Evolutionary conservation across 2,329 filamentous ascomycete species (phyloP), one percentile per base, ranked within the genome.

Genomic region (Fusarium torulosum): DNA sequence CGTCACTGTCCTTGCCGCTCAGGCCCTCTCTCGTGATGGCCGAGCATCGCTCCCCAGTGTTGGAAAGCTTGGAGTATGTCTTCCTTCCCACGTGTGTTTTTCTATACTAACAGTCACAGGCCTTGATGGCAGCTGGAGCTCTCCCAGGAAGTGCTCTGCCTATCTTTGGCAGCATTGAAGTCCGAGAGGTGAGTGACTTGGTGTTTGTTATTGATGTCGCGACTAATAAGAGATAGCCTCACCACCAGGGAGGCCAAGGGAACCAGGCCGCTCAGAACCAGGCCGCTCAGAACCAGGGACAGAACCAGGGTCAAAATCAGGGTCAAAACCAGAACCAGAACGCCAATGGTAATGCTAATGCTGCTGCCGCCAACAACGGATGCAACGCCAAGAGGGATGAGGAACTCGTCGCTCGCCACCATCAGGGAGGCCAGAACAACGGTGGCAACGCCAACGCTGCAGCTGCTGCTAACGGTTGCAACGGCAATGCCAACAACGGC

Each of bases 91-190:
- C 0, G 25, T 0, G 1, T 17, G 1, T 13, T 4, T 15, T n/a
- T 11, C 1, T 7, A 7, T 8, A 11, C 51, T 63, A 37, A 63
- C 7, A 0, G 11, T 1, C 1, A 10, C 6, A 66, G 63, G 41
- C 63, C 11, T 50, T 66, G 27, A 66, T 66, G 63, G 63, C 52
- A 50, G 21, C 45, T n/a, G 63, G 44, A 4, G 63, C 63, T 29
- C 46, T 66, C 2, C 63, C 63, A 11, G 63, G n/a, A 14, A 23
- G 29, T 11, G 63, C 56, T n/a, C 63, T 66, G 0, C 63, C 63
- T 0, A 35, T 66, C 14, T 51, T 67, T 11, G 51, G 49, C 15
- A 44, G 19, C 14, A 17, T 42, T 4, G 51, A 58, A 35, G 43
- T 37, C 4, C 50, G 63, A 23, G 33, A 45, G 31, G 63, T 66